phyloP scores from a whole-genome alignment of 2,329 filamentous ascomycete genomes.

The Claviceps spartinae region DNA sequence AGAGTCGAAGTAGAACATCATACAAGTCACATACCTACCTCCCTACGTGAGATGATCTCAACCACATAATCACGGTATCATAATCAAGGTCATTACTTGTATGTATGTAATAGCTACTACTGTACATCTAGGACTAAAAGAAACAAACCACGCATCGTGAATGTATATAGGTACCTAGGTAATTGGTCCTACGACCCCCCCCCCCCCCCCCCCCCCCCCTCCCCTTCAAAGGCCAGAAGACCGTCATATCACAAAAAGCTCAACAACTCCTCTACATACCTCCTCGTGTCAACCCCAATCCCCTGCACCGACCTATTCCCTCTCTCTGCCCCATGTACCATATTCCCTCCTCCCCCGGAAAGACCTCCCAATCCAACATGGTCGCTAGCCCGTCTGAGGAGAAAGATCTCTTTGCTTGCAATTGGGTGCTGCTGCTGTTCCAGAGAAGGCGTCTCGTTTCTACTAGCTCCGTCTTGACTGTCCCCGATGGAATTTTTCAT shows the following conservation, averaged over 20 bases:
- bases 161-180: no score
- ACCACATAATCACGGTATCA: no score
- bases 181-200: no score
- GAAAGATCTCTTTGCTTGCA: conserved; percentile 44
- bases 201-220: no score
- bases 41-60: no score
- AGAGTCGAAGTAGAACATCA: no score
- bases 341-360: conserved; percentile 23
- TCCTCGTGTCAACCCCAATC: conserved; percentile 63
- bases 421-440: not conserved
- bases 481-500: not conserved
- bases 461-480: conserved; percentile 2
- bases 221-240: no score
- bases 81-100: no score
- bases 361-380: conserved; percentile 27
- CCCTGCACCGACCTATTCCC: conserved; percentile 53
- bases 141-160: no score
- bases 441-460: not conserved
- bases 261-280: conserved; percentile 60
- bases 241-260: conserved; percentile 31
- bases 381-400: conserved; percentile 47
- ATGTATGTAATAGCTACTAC: no score
- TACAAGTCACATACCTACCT: no score
- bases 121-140: no score
- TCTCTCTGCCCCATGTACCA: conserved; percentile 35